These are phyloP conservation scores for Diaporthe eres DNA, from an alignment of 2,329 filamentous ascomycete species.

Conservation along the genomic window DNA sequence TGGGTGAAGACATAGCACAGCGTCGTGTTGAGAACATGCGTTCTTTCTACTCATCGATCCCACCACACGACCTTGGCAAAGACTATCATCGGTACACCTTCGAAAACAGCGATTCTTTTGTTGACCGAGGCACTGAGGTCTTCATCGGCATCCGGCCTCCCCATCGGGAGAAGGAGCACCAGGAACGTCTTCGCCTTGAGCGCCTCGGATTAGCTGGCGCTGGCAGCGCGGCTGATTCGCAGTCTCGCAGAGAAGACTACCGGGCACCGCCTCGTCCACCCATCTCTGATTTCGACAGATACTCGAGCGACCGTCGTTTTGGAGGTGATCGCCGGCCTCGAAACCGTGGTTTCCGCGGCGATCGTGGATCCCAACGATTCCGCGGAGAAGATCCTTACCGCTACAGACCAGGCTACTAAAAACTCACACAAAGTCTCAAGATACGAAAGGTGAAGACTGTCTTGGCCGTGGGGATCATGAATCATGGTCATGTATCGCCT, in stretches of 20 bases:
- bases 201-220: conserved; percentile 35
- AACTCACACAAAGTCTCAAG: neutral
- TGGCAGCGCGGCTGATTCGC: conserved; percentile 30
- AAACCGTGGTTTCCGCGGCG: conserved; percentile 40
- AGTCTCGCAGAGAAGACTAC: conserved; percentile 34
- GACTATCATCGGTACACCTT: conserved; percentile 81
- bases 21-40: conserved; percentile 73
- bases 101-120: conserved; percentile 74
- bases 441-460: neutral
- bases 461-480: neutral
- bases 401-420: conserved; percentile 40
- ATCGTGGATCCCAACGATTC: conserved; percentile 37
- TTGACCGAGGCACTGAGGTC: conserved; percentile 80
- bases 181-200: conserved; percentile 41
- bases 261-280: conserved; percentile 35
- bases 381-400: conserved; percentile 41
- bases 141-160: conserved; percentile 75
- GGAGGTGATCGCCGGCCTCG: conserved; percentile 38
- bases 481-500: neutral
- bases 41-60: conserved; percentile 53
- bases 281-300: conserved; percentile 37
- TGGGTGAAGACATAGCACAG: conserved; percentile 73
- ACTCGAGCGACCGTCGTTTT: conserved; percentile 36
- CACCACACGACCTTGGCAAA: conserved; percentile 58
- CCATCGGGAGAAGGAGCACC: conserved; percentile 62